phyloP scores from a whole-genome alignment of 1,139 yeast genomes.

The Magnusiomyces fungicola region DNA sequence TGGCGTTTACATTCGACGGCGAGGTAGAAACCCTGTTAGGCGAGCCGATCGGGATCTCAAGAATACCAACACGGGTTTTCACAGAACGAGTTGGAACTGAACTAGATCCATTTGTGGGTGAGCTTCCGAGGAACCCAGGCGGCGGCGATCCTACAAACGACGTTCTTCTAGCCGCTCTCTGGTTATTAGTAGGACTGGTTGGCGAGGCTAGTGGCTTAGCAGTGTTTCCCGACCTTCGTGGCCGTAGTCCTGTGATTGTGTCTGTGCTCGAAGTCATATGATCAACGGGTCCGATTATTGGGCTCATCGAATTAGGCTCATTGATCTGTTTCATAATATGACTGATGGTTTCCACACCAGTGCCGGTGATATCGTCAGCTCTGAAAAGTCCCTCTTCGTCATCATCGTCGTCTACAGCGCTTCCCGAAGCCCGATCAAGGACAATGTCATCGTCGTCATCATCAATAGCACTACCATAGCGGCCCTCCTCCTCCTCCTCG shows the following conservation, averaged over 20 bases:
- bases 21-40: background rate
- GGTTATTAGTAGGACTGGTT: too few relatives aligned
- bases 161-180: too few relatives aligned
- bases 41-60: background rate
- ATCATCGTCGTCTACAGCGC: background rate
- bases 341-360: too few relatives aligned
- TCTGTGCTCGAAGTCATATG: background rate
- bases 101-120: background rate
- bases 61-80: background rate
- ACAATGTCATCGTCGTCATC: background rate
- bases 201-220: too few relatives aligned
- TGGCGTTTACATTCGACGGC: background rate
- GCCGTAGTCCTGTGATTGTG: background rate
- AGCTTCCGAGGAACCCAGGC: background rate
- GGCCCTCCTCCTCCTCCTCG: background rate
- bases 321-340: too few relatives aligned
- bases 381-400: background rate
- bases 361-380: background rate
- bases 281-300: too few relatives aligned
- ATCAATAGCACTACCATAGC: background rate
- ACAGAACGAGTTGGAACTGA: background rate
- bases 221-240: too few relatives aligned
- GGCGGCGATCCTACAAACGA: too few relatives aligned
- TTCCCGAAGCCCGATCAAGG: too few relatives aligned
- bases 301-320: too few relatives aligned